phyloP scores from a whole-genome alignment of 169 alveolate species.

The Toxoplasma gondii region DNA sequence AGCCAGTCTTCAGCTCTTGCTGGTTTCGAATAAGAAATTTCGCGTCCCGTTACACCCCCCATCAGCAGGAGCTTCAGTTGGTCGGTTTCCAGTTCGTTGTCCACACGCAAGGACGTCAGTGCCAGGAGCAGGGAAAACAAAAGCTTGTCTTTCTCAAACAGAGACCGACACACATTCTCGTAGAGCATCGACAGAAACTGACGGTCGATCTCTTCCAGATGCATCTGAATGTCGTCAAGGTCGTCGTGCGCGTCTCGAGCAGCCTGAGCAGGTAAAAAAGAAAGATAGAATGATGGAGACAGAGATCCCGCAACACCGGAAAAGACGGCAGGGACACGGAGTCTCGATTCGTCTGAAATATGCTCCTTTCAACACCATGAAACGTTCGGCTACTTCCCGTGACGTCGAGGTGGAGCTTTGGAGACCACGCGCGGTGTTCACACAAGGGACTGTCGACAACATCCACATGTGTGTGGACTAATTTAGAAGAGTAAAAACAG shows the following conservation, averaged over 20 bases:
- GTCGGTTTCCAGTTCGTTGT: slow-evolving; percentile 72
- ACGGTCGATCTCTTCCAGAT: slow-evolving; percentile 44
- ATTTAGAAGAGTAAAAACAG: not conserved
- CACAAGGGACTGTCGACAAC: no score
- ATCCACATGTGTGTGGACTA: not conserved
- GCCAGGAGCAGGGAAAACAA: slow-evolving; percentile 88
- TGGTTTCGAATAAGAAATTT: slow-evolving; percentile 30
- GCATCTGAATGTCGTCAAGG: slow-evolving; percentile 81
- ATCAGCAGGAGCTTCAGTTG: slow-evolving; percentile 61
- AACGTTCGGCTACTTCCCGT: not conserved
- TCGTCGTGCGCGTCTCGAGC: slow-evolving; percentile 77
- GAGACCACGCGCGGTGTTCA: no score
- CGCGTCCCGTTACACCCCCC: slow-evolving; percentile 63
- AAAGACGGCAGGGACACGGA: no score
- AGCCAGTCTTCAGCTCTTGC: slow-evolving; percentile 45
- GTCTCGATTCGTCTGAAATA: not conserved
- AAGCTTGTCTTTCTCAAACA: slow-evolving; percentile 89
- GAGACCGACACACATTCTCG: slow-evolving; percentile 83
- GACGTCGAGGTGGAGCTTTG: not conserved
- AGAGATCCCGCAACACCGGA: not conserved
- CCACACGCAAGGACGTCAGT: slow-evolving; percentile 79
- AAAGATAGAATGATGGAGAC: not conserved
- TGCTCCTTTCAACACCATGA: not conserved
- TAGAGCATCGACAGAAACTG: slow-evolving; percentile 74
- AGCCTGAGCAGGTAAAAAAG: slow-evolving; percentile 71